A percentile compares a stretch with the other conserved stretches of the same genome.
Conservation (phyloP, 1,139 yeast species). For the Saccharomycopsis crataegensis region DNA sequence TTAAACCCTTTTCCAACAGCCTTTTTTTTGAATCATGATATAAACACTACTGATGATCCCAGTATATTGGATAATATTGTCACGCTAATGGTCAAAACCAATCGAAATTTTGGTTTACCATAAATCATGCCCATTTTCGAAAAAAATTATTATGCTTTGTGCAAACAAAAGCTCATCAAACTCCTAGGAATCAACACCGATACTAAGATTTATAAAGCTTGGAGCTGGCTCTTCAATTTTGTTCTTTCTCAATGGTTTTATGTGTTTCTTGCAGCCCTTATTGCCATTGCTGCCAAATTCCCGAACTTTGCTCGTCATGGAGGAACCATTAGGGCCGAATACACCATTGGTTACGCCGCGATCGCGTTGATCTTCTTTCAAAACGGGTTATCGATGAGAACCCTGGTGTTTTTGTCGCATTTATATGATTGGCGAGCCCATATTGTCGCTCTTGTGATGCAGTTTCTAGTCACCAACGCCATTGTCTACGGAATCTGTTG, state of each 20-base stretch:
- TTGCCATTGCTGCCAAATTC: constrained; percentile 67
- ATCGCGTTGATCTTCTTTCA: constrained; percentile 79
- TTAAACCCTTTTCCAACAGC: too few species aligned
- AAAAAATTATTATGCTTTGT: neutral
- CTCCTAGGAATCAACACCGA: neutral
- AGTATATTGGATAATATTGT: too few species aligned
- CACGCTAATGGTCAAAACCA: too few species aligned
- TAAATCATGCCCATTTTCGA: too few species aligned
- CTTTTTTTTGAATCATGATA: too few species aligned
- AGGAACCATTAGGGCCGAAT: constrained; percentile 68
- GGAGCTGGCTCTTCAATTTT: constrained; percentile 13
- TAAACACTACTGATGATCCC: too few species aligned
- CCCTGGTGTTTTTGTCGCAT: constrained; percentile 51
- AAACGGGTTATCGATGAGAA: constrained; percentile 71
- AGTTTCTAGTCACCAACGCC: constrained; percentile 69
- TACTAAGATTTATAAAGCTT: neutral
- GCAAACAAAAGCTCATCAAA: neutral
- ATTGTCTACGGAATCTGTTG: constrained; percentile 68
- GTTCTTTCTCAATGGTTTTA: constrained; percentile 60
- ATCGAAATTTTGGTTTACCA: too few species aligned
- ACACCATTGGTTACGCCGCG: constrained; percentile 76
- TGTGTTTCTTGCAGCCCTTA: constrained; percentile 57
- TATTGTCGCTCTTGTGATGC: constrained; percentile 54
- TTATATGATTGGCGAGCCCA: constrained; percentile 79
- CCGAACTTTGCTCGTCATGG: constrained; percentile 81